Evolutionary conservation across 805 yeast genomes (phyloP).

Genomic region (Metschnikowia colocasiae): DNA sequence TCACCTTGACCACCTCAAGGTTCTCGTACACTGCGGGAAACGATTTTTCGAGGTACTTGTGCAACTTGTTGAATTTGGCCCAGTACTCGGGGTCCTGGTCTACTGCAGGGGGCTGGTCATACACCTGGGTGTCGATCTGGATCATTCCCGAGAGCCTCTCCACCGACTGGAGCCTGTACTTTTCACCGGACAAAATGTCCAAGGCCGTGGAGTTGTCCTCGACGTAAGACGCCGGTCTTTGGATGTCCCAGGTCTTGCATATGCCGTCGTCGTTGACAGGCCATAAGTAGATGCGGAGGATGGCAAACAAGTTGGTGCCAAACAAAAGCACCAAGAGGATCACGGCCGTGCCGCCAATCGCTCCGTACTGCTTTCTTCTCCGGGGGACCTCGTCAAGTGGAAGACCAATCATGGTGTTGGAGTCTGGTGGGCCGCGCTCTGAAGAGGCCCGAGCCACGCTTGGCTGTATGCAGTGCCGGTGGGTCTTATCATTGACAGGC

Average conservation of each 20-base stretch:
- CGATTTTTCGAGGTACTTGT: slow-evolving; percentile 27
- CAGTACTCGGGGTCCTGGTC: slow-evolving; percentile 18
- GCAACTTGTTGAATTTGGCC: slow-evolving; percentile 24
- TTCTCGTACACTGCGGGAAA: slow-evolving; percentile 34
- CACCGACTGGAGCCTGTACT: slow-evolving; percentile 11
- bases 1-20: slow-evolving; percentile 32
- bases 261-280: slow-evolving; percentile 17
- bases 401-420: slow-evolving; percentile 15
- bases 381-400: slow-evolving; percentile 14
- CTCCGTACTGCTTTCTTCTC: slow-evolving; percentile 13
- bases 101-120: slow-evolving; percentile 18
- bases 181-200: slow-evolving; percentile 11
- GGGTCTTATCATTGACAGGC: no score
- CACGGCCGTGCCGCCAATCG: slow-evolving; percentile 4
- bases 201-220: slow-evolving; percentile 30
- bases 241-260: slow-evolving; percentile 15
- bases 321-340: slow-evolving; percentile 18
- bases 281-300: slow-evolving; percentile 18
- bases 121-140: slow-evolving; percentile 19
- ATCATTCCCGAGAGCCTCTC: slow-evolving; percentile 15
- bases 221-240: slow-evolving; percentile 24
- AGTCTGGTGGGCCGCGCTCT: no score
- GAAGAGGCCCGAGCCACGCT: no score
- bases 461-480: neutral
- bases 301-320: slow-evolving; percentile 20